Percentiles rank a stretch among this genome's conserved stretches.
Conservation (phyloP, 2,329 filamentous ascomycete species). For the Cordyceps tenuipes region DNA sequence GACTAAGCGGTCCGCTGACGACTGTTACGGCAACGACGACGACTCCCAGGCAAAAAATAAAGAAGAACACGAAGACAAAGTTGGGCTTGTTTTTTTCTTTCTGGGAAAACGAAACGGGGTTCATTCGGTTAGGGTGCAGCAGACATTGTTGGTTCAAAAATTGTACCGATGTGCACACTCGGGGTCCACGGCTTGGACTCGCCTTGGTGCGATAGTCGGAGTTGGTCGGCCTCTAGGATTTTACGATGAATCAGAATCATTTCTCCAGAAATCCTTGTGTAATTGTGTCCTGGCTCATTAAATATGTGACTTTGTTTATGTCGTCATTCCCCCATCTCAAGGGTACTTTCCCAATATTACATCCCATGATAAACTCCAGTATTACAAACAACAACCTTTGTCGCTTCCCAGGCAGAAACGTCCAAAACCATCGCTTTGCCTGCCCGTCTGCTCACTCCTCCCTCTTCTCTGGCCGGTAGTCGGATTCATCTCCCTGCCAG, state of each 20-base stretch:
- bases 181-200: conserved; percentile 5
- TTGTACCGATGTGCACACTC: conserved; percentile 2
- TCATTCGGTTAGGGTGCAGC: conserved; percentile 20
- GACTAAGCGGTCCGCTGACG: conserved; percentile 45
- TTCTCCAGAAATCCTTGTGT: not conserved
- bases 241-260: conserved; percentile 9
- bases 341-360: not conserved
- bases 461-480: conserved; percentile 7
- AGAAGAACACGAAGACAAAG: not conserved
- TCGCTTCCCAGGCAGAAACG: too few species aligned
- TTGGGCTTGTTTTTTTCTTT: conserved; percentile 13
- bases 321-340: not conserved
- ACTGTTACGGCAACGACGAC: conserved; percentile 25
- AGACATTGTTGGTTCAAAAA: not conserved
- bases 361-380: not conserved
- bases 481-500: conserved; percentile 2
- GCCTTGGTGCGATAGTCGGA: conserved; percentile 8
- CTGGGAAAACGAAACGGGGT: conserved; percentile 23
- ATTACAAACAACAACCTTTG: not conserved
- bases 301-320: not conserved
- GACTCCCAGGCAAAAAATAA: conserved; percentile 15
- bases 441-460: too few species aligned
- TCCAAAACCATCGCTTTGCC: not conserved
- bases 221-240: not conserved
- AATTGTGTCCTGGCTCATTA: not conserved